Conservation (phyloP, 148 eudicot genomes). For the Limonium bicolor region DNA sequence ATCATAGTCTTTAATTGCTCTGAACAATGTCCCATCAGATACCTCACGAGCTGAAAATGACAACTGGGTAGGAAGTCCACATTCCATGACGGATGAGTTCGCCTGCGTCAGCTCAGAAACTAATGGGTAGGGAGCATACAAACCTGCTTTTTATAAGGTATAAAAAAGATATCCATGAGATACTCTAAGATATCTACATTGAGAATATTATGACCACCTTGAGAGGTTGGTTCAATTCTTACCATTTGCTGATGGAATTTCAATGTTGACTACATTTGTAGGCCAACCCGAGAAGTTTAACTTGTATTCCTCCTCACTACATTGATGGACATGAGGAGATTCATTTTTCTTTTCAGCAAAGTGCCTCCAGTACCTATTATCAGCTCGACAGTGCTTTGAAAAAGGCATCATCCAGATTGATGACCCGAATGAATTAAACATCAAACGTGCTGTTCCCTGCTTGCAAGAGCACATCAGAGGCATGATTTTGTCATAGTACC, state of each 20-base stretch:
- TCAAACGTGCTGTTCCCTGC: slow-evolving; percentile 93
- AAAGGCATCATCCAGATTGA: slow-evolving; percentile 91
- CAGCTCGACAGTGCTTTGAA: slow-evolving; percentile 71
- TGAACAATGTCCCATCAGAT: slow-evolving; percentile 85
- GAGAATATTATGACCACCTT: too few relatives aligned
- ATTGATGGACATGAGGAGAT: slow-evolving; percentile 37
- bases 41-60: slow-evolving; percentile 87
- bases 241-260: slow-evolving; percentile 67
- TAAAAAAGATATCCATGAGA: not conserved
- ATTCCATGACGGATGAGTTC: slow-evolving; percentile 55
- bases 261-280: slow-evolving; percentile 69
- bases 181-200: not conserved
- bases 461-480: slow-evolving; percentile 19
- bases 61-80: slow-evolving; percentile 70
- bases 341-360: slow-evolving; percentile 35
- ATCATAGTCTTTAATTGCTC: slow-evolving; percentile 79
- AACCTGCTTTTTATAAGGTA: slow-evolving; percentile 26
- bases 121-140: slow-evolving; percentile 59
- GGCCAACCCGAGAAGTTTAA: slow-evolving; percentile 92
- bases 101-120: slow-evolving; percentile 25
- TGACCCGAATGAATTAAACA: slow-evolving; percentile 96
- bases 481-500: not conserved
- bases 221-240: too few relatives aligned
- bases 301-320: slow-evolving; percentile 52
- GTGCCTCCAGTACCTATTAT: slow-evolving; percentile 49